Percentiles rank a stretch among this genome's conserved stretches.
phyloP scores from a whole-genome alignment of 2,329 filamentous ascomycete species.

The Parasarocladium wereldwijsianum region DNA sequence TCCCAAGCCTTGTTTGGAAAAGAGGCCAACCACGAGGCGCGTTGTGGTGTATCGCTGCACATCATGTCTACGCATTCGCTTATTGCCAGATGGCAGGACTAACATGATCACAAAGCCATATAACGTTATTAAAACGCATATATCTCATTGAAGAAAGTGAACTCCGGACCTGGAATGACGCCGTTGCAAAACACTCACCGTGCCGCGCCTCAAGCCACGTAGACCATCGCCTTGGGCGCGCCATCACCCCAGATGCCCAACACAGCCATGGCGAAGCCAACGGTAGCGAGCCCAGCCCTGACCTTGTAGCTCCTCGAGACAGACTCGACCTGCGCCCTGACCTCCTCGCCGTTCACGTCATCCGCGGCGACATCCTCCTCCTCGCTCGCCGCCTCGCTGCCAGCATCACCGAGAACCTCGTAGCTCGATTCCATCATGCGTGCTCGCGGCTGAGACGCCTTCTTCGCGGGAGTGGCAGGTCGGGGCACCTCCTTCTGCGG shows the following conservation, averaged over 20 bases:
- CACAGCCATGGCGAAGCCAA: slow-evolving; percentile 46
- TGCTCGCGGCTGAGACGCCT: slow-evolving; percentile 11
- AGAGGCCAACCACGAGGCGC: too few relatives aligned
- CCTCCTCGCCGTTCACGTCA: slow-evolving; percentile 47
- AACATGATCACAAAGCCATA: too few relatives aligned
- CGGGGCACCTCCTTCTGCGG: slow-evolving; percentile 19
- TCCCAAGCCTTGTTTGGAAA: too few relatives aligned
- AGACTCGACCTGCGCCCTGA: slow-evolving; percentile 39
- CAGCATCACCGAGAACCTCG: slow-evolving; percentile 47
- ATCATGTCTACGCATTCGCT: too few relatives aligned
- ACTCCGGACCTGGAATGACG: too few relatives aligned
- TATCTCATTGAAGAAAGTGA: too few relatives aligned
- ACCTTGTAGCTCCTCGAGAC: slow-evolving; percentile 39
- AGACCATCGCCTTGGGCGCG: slow-evolving; percentile 19
- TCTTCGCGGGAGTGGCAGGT: slow-evolving; percentile 14
- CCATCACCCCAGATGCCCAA: slow-evolving; percentile 55
- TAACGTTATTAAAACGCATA: too few relatives aligned
- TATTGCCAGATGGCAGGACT: too few relatives aligned
- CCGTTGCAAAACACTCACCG: background rate
- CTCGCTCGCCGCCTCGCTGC: slow-evolving; percentile 32
- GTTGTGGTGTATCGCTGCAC: too few relatives aligned
- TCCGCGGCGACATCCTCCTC: slow-evolving; percentile 28
- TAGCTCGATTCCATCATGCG: slow-evolving; percentile 55
- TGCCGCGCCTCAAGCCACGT: slow-evolving; percentile 14
- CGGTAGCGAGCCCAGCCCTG: slow-evolving; percentile 35